Conservation (phyloP, 768 basidiomycete genomes). For the Russula vinacea region DNA sequence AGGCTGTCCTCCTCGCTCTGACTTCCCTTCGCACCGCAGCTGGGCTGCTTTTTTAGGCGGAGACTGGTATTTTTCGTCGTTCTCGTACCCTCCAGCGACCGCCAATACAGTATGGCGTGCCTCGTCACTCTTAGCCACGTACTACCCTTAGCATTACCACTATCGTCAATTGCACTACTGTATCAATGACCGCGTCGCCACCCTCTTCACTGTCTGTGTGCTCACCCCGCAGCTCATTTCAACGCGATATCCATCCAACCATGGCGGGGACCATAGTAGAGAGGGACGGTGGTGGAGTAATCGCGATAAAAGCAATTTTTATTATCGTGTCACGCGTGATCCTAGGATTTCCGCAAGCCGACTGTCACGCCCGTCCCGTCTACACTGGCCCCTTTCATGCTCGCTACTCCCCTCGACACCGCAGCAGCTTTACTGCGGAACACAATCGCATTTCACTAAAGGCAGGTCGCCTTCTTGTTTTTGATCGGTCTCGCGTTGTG, state of each 20-base stretch:
- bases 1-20: constrained; percentile 65
- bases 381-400: too few relatives aligned
- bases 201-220: constrained; percentile 39
- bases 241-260: constrained; percentile 20
- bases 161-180: constrained; percentile 66
- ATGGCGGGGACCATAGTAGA: too few relatives aligned
- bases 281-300: too few relatives aligned
- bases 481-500: neutral
- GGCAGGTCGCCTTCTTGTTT: neutral
- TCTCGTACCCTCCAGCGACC: constrained; percentile 41
- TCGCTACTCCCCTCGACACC: neutral
- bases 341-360: neutral
- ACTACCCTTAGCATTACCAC: constrained; percentile 4
- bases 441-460: too few relatives aligned
- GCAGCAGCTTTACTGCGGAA: neutral
- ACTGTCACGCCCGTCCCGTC: neutral
- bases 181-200: constrained; percentile 45
- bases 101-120: constrained; percentile 39
- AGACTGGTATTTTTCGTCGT: constrained; percentile 36
- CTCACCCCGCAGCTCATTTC: constrained; percentile 33
- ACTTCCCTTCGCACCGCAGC: constrained; percentile 84
- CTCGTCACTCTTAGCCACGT: constrained; percentile 41
- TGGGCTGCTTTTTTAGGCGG: constrained; percentile 40
- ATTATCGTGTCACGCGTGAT: neutral
- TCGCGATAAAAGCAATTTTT: neutral